Conservation (phyloP, 805 yeast species). For the Brettanomyces naardenensis region DNA sequence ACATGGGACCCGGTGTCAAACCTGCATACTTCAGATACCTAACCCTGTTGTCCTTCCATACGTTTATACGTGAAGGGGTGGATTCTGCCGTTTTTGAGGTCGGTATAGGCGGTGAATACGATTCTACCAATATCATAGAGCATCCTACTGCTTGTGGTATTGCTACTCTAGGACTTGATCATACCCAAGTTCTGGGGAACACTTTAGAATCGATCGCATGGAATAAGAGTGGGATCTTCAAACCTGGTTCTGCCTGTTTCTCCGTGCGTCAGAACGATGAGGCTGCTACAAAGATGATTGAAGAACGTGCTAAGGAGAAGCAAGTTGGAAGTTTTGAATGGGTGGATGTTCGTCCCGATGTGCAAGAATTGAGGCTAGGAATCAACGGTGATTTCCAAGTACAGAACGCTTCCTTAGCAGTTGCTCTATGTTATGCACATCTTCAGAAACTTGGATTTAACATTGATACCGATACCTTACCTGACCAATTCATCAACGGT, state of each 20-base stretch:
- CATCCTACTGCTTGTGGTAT: constrained; percentile 83
- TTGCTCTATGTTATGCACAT: constrained; percentile 57
- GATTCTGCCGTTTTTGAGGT: constrained; percentile 94
- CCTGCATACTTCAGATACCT: constrained; percentile 92
- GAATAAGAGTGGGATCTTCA: constrained; percentile 94
- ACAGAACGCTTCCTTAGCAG: constrained; percentile 83
- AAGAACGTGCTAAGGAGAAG: constrained; percentile 63
- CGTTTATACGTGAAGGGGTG: constrained; percentile 81
- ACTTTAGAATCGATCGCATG: constrained; percentile 88
- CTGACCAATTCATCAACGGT: constrained; percentile 48
- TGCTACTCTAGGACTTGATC: constrained; percentile 85
- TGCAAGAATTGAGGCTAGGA: constrained; percentile 47
- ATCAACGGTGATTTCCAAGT: constrained; percentile 80
- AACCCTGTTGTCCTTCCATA: constrained; percentile 85
- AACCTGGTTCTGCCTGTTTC: constrained; percentile 56
- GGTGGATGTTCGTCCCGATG: constrained; percentile 38
- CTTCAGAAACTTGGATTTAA: constrained; percentile 40
- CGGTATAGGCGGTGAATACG: constrained; percentile 97
- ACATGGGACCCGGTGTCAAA: constrained; percentile 62
- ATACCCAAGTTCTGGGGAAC: constrained; percentile 75
- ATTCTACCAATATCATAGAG: constrained; percentile 84
- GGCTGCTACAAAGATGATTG: constrained; percentile 47
- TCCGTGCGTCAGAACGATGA: constrained; percentile 45
- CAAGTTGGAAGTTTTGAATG: constrained; percentile 38
- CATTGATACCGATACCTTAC: constrained; percentile 29